These are phyloP conservation scores for Irpex sp. DNA, from an alignment of 1,284 basidiomycete species.

Conservation along the genomic window DNA sequence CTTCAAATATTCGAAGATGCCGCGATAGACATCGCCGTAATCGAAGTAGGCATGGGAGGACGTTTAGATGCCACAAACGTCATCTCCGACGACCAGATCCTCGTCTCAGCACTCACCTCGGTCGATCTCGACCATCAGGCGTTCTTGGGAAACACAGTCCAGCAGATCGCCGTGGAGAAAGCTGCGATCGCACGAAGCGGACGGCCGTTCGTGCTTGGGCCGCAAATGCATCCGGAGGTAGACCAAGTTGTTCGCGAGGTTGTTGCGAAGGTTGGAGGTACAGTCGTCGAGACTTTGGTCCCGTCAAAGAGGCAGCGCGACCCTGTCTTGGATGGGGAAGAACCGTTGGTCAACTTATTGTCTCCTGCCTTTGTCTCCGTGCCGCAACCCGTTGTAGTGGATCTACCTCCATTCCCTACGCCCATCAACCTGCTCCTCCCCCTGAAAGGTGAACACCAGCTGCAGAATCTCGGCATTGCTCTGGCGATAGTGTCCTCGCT, in stretches of 20 bases:
- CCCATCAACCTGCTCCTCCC: conserved; percentile 46
- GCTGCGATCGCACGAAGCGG: conserved; percentile 73
- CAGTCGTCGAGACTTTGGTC: conserved; percentile 33
- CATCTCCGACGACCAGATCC: conserved; percentile 63
- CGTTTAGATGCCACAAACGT: conserved; percentile 92
- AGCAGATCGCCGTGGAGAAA: conserved; percentile 81
- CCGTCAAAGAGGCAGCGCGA: conserved; percentile 35
- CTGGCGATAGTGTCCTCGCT: conserved; percentile 63
- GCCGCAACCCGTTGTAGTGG: conserved; percentile 39
- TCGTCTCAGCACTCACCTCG: conserved; percentile 79
- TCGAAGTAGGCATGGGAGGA: conserved; percentile 97
- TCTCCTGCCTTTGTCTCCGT: conserved; percentile 34
- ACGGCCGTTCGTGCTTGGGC: conserved; percentile 74
- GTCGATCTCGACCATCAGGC: conserved; percentile 93
- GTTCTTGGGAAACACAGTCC: conserved; percentile 79
- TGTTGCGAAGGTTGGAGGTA: conserved; percentile 37
- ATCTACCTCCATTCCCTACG: conserved; percentile 38
- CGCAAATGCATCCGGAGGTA: conserved; percentile 56
- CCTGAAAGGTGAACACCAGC: conserved; percentile 80
- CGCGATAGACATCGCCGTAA: conserved; percentile 75
- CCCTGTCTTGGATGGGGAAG: conserved; percentile 31
- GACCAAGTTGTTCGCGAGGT: conserved; percentile 22
- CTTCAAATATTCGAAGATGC: conserved; percentile 68
- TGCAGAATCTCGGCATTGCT: conserved; percentile 76
- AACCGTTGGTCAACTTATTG: conserved; percentile 27